Evolutionary conservation across 2,329 filamentous ascomycete species (phyloP).

Genomic region (Stagonosporopsis tanaceti): DNA sequence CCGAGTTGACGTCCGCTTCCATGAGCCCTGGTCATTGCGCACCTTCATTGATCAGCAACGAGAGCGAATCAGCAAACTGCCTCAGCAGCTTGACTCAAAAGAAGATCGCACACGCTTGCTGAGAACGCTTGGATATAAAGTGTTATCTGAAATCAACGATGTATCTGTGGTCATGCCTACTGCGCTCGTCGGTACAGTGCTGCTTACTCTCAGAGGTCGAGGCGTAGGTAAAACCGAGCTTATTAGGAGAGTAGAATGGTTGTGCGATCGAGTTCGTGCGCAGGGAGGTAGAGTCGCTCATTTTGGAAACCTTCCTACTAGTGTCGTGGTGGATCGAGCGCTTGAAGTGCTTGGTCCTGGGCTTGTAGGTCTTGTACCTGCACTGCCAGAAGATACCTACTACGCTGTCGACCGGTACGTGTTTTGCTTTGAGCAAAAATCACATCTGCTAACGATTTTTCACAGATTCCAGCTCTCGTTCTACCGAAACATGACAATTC

Average conservation of each 20-base stretch:
- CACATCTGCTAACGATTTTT: conserved; percentile 5
- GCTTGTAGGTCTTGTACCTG: conserved; percentile 80
- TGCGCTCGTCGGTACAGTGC: conserved; percentile 89
- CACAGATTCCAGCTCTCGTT: conserved; percentile 88
- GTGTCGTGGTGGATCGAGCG: conserved; percentile 85
- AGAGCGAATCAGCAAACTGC: conserved; percentile 58
- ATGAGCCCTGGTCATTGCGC: conserved; percentile 92
- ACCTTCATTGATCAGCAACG: conserved; percentile 83
- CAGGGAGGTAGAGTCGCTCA: conserved; percentile 94
- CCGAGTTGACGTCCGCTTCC: conserved; percentile 92
- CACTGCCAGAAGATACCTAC: conserved; percentile 88
- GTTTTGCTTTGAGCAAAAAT: neutral
- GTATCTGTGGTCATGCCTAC: conserved; percentile 99
- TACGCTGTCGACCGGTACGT: conserved; percentile 82
- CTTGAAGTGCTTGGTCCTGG: conserved; percentile 91
- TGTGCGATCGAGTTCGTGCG: conserved; percentile 78
- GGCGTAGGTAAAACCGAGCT: conserved; percentile 90
- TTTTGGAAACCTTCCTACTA: conserved; percentile 81
- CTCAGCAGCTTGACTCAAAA: conserved; percentile 45
- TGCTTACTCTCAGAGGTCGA: conserved; percentile 88
- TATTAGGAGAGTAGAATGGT: conserved; percentile 87
- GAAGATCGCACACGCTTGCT: conserved; percentile 74
- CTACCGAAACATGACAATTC: conserved; percentile 99
- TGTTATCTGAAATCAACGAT: conserved; percentile 91
- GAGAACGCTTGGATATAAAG: conserved; percentile 87